phyloP scores from a whole-genome alignment of 1,139 yeast genomes.

The Wickerhamomyces sp. region DNA sequence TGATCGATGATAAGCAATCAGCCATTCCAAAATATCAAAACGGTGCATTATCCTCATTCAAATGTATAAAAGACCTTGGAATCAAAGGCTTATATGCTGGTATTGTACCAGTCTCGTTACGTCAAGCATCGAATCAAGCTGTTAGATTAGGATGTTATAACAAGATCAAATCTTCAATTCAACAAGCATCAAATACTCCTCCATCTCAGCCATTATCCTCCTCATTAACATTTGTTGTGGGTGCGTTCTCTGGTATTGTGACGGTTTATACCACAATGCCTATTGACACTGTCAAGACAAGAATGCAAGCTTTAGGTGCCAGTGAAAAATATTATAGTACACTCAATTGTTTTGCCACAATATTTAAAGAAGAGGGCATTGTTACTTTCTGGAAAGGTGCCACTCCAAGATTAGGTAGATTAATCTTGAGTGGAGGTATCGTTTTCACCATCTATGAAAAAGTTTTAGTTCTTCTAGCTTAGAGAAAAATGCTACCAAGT shows the following conservation, averaged over 20 bases:
- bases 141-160: slow-evolving; percentile 93
- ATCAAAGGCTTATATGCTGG: slow-evolving; percentile 84
- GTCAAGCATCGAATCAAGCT: slow-evolving; percentile 95
- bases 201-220: slow-evolving; percentile 75
- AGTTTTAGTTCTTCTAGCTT: slow-evolving; percentile 62
- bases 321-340: slow-evolving; percentile 68
- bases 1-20: slow-evolving; percentile 86
- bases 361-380: slow-evolving; percentile 87
- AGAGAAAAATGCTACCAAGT: too few relatives aligned
- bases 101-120: slow-evolving; percentile 83
- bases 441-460: slow-evolving; percentile 93
- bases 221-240: slow-evolving; percentile 78
- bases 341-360: slow-evolving; percentile 70
- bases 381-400: slow-evolving; percentile 97
- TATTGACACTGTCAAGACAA: slow-evolving; percentile 92
- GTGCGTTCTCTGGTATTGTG: slow-evolving; percentile 88
- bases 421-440: slow-evolving; percentile 91
- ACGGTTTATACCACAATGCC: slow-evolving; percentile 98
- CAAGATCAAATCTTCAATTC: slow-evolving; percentile 77
- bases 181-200: slow-evolving; percentile 61
- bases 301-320: slow-evolving; percentile 95
- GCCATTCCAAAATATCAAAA: slow-evolving; percentile 69
- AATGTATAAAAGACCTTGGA: slow-evolving; percentile 73
- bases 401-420: slow-evolving; percentile 90
- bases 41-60: slow-evolving; percentile 33